Conservation (phyloP, 208 protist species). For the Leishmania turanica region DNA sequence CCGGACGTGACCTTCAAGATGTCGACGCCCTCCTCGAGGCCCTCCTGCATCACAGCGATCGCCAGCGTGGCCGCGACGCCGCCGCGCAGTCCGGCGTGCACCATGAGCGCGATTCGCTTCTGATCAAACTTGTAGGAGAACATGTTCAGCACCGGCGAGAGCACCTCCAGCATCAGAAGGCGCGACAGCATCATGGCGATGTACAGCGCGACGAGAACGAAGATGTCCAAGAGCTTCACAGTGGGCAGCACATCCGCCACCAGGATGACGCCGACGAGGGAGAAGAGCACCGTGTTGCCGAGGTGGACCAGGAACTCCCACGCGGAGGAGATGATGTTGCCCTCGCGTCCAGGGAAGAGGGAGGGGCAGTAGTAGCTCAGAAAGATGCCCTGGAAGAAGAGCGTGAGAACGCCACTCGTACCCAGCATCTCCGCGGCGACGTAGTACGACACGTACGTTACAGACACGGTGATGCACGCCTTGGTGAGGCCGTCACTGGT, state of each 20-base stretch:
- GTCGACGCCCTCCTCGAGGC: constrained; percentile 49
- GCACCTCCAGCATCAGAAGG: constrained; percentile 64
- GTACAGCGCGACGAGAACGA: constrained; percentile 69
- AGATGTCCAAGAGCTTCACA: constrained; percentile 50
- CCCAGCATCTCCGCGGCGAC: constrained; percentile 64
- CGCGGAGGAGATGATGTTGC: constrained; percentile 69
- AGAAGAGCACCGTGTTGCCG: constrained; percentile 89
- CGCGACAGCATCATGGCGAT: constrained; percentile 62
- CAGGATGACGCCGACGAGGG: constrained; percentile 85
- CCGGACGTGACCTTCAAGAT: constrained; percentile 80
- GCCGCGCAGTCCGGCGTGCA: constrained; percentile 80
- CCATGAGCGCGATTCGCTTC: constrained; percentile 54
- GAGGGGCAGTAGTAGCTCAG: constrained; percentile 82
- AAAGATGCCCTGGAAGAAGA: constrained; percentile 83
- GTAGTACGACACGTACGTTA: constrained; percentile 89
- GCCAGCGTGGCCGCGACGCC: constrained; percentile 82
- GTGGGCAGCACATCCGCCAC: constrained; percentile 69
- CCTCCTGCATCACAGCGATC: constrained; percentile 62
- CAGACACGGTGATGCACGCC: constrained; percentile 82
- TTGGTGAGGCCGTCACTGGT: constrained; percentile 48
- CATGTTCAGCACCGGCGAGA: constrained; percentile 72
- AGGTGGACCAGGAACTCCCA: constrained; percentile 91
- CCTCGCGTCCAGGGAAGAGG: constrained; percentile 74
- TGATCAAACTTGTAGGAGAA: constrained; percentile 64
- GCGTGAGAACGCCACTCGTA: constrained; percentile 82